phyloP scores from a whole-genome alignment of 2,329 filamentous ascomycete genomes.

The Trichoderma harzianum region DNA sequence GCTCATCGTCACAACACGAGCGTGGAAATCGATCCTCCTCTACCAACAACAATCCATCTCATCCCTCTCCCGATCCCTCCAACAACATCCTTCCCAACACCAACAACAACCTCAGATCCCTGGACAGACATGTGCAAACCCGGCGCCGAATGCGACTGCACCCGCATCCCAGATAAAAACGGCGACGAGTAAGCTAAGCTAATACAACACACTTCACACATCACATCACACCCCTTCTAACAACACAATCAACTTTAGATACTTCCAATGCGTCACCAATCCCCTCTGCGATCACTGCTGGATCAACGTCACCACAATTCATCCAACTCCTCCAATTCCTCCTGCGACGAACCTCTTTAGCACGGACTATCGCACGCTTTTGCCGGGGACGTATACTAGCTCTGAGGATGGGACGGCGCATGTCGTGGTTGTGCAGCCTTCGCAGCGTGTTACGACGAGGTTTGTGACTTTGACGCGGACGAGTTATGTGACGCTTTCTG shows the following conservation, averaged over 20 bases:
- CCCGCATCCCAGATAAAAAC: conserved; percentile 23
- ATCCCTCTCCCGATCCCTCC: neutral
- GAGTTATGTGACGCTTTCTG: neutral
- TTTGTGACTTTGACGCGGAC: neutral
- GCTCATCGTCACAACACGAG: neutral
- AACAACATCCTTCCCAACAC: neutral
- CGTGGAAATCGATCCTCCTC: neutral
- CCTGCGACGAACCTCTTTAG: neutral
- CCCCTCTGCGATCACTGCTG: conserved; percentile 27
- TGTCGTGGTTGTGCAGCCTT: neutral
- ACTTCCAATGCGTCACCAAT: conserved; percentile 30
- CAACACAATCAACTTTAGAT: conserved; percentile 18
- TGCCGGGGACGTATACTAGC: conserved; percentile 4
- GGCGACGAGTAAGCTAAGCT: conserved; percentile 21
- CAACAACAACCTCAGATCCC: neutral
- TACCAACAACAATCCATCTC: neutral
- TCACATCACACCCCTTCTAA: neutral
- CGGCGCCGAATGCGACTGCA: conserved; percentile 30
- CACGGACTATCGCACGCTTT: conserved; percentile 1
- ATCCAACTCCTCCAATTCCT: conserved; percentile 4
- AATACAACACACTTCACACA: neutral
- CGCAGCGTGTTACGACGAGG: neutral
- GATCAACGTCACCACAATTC: conserved; percentile 13
- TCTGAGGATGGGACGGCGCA: neutral
- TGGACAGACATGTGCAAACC: conserved; percentile 21